A percentile compares a stretch with the other conserved stretches of the same genome.
Evolutionary conservation across 1,139 yeast species (phyloP).

Genomic region (Geotrichum citri-aurantii): DNA sequence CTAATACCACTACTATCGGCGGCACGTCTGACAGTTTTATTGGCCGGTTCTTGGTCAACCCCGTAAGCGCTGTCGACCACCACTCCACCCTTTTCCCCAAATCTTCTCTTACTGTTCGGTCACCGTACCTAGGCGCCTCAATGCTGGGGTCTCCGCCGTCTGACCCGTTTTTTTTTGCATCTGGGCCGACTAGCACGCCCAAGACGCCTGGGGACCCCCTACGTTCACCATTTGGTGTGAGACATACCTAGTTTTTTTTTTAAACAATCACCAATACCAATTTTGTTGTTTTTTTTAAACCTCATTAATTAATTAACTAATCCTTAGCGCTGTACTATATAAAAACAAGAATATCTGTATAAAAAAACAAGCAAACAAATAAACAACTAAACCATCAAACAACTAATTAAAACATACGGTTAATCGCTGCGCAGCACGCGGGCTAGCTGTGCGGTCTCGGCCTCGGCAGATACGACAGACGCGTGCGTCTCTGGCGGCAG

Average conservation of each 20-base stretch:
- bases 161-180: neutral
- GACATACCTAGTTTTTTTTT: neutral
- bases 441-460: neutral
- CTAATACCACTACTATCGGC: neutral
- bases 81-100: constrained; percentile 1
- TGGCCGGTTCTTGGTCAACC: neutral
- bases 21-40: neutral
- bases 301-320: neutral
- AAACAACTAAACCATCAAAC: no score
- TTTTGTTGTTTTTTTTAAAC: neutral
- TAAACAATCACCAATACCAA: neutral
- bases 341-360: neutral
- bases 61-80: neutral
- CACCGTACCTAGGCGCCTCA: neutral
- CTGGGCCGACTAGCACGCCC: neutral
- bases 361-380: neutral
- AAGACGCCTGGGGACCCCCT: neutral
- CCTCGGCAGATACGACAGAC: neutral
- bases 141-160: neutral
- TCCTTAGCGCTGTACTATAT: neutral
- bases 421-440: neutral
- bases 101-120: neutral
- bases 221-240: neutral
- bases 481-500: neutral
- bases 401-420: no score